Conservation (phyloP, 108 stramenopile species). For the Conticribra guillardii region DNA sequence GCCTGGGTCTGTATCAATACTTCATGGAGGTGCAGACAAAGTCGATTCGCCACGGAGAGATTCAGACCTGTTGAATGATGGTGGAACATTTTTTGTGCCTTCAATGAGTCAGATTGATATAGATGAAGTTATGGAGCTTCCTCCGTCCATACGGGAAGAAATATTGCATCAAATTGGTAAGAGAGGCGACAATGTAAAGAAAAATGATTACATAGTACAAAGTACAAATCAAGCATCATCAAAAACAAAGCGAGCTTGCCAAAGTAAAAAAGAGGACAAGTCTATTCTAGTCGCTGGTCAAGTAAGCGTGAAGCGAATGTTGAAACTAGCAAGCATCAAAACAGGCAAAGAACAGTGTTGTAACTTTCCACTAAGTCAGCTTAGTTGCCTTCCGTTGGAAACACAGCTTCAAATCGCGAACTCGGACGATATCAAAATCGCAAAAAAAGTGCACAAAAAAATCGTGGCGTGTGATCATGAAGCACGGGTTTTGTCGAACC, state of each 20-base stretch:
- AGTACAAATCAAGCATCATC: neutral
- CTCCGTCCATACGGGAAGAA: slow-evolving; percentile 4
- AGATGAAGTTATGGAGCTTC: slow-evolving; percentile 11
- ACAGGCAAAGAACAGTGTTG: slow-evolving; percentile 49
- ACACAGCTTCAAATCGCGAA: slow-evolving; percentile 81
- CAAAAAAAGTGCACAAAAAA: slow-evolving; percentile 10
- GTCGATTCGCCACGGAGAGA: neutral
- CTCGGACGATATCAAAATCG: slow-evolving; percentile 42
- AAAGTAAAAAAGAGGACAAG: slow-evolving; percentile 17
- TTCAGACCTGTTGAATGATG: neutral
- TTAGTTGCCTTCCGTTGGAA: slow-evolving; percentile 69
- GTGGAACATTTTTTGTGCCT: neutral
- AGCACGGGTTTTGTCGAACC: slow-evolving; percentile 9
- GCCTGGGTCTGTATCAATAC: too few species aligned
- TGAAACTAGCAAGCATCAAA: slow-evolving; percentile 70
- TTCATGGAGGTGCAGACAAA: too few species aligned
- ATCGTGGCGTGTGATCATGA: too few species aligned
- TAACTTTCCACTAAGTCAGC: slow-evolving; percentile 58
- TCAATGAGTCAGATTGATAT: slow-evolving; percentile 20
- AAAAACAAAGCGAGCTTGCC: slow-evolving; percentile 10
- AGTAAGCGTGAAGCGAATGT: slow-evolving; percentile 70
- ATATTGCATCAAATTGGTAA: neutral
- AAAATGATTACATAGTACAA: too few species aligned
- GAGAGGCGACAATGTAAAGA: slow-evolving; percentile 3
- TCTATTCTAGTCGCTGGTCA: slow-evolving; percentile 44